Evolutionary conservation across 2,329 filamentous ascomycete species (phyloP).

Genomic region (Arthrobotrys musiformis): DNA sequence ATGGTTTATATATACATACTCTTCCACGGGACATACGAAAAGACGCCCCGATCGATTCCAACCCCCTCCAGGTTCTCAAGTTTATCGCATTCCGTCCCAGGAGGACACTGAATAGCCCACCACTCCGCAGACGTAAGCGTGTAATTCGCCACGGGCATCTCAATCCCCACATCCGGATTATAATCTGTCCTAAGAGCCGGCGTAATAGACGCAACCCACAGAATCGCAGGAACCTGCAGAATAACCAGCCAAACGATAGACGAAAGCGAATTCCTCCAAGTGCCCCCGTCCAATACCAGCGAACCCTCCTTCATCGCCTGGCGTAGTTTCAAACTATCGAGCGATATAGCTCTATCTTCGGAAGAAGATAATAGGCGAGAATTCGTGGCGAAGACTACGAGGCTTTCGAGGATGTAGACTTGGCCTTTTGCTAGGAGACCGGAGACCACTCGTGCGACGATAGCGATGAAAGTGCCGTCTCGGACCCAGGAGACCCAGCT

Average conservation of each 20-base stretch:
- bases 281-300: not conserved
- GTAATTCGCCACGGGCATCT: not conserved
- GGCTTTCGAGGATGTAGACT: not conserved
- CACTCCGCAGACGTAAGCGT: not conserved
- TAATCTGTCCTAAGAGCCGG: not conserved
- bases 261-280: not conserved
- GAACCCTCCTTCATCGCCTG: not conserved
- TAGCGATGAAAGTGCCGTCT: not conserved
- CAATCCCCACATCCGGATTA: not conserved
- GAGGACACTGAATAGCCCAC: not conserved
- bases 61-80: not conserved
- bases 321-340: not conserved
- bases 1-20: not conserved
- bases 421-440: not conserved
- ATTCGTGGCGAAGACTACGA: not conserved
- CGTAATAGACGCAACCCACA: constrained; percentile 3
- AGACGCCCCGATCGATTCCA: not conserved
- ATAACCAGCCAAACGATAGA: not conserved
- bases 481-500: not conserved
- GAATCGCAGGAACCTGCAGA: not conserved
- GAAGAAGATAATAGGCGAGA: not conserved
- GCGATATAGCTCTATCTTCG: not conserved
- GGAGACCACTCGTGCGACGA: not conserved
- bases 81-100: not conserved
- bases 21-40: not conserved